These are phyloP conservation scores for Strigomonas culicis DNA, from an alignment of 208 protist species.

Conservation along the genomic window DNA sequence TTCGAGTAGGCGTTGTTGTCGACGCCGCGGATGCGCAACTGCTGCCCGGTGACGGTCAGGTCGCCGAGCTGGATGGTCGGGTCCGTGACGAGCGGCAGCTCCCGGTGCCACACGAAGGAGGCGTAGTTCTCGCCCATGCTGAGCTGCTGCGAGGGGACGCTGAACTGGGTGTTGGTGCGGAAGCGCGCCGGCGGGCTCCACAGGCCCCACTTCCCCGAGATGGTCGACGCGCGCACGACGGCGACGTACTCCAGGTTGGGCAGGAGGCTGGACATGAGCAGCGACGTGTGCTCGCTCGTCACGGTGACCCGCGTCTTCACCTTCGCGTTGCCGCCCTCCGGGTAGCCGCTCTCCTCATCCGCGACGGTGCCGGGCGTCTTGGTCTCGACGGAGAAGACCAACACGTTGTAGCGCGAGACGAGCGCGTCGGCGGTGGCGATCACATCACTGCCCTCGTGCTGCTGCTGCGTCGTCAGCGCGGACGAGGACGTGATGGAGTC, in stretches of 20 bases:
- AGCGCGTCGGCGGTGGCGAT: conserved; percentile 37
- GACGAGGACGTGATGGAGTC: not conserved
- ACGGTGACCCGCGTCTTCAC: conserved; percentile 55
- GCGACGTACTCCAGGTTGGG: conserved; percentile 86
- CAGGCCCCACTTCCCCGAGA: conserved; percentile 81
- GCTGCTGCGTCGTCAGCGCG: conserved; percentile 18
- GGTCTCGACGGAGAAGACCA: conserved; percentile 44
- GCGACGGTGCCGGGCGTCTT: conserved; percentile 20
- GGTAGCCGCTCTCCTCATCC: conserved; percentile 68
- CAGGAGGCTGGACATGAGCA: conserved; percentile 70
- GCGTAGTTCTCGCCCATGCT: conserved; percentile 94
- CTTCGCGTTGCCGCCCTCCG: conserved; percentile 64
- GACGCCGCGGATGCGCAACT: conserved; percentile 85
- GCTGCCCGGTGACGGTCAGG: conserved; percentile 80
- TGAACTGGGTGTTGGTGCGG: conserved; percentile 84
- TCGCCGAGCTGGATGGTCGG: conserved; percentile 59
- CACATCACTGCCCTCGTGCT: conserved; percentile 20
- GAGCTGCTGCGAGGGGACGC: conserved; percentile 82
- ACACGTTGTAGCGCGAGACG: conserved; percentile 74
- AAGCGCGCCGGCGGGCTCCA: conserved; percentile 86
- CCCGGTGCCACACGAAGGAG: conserved; percentile 77
- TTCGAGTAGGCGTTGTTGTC: conserved; percentile 64
- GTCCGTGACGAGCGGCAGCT: conserved; percentile 25
- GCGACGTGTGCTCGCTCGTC: conserved; percentile 76
- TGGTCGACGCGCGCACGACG: conserved; percentile 81